phyloP scores from a whole-genome alignment of 2,329 filamentous ascomycete genomes.

The Zymoseptoria pseudotritici region DNA sequence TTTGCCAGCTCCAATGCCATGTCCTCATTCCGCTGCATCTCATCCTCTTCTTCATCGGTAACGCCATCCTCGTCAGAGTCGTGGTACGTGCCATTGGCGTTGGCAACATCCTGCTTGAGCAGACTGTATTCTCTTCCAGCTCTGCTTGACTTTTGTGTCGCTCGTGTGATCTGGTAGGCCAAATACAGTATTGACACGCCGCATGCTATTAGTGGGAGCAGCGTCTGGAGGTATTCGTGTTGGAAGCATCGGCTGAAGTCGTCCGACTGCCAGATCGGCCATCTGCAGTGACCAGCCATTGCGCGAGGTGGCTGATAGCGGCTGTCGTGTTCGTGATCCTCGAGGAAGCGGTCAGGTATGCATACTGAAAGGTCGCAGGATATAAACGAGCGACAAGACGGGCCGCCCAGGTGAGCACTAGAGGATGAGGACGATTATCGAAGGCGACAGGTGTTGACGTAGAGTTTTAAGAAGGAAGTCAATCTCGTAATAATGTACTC shows the following conservation, averaged over 20 bases:
- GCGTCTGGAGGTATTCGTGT: slow-evolving; percentile 66
- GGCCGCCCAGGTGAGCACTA: background rate
- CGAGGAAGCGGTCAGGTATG: background rate
- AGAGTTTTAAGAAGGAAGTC: background rate
- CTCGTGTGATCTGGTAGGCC: slow-evolving; percentile 49
- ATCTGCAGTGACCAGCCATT: slow-evolving; percentile 49
- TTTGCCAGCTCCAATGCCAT: slow-evolving; percentile 50
- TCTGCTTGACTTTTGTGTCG: slow-evolving; percentile 15
- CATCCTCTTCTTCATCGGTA: slow-evolving; percentile 41
- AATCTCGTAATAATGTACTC: background rate
- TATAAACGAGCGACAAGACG: background rate
- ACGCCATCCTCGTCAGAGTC: slow-evolving; percentile 18
- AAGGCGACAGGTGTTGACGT: background rate
- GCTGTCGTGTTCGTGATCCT: background rate
- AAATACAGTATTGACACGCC: slow-evolving; percentile 63
- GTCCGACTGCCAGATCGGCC: slow-evolving; percentile 53
- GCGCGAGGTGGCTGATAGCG: background rate
- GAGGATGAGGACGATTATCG: background rate
- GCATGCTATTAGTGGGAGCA: slow-evolving; percentile 69
- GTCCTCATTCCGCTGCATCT: slow-evolving; percentile 50
- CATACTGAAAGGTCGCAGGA: background rate
- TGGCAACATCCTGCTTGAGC: slow-evolving; percentile 32
- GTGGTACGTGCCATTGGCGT: slow-evolving; percentile 14
- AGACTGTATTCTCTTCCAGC: slow-evolving; percentile 48
- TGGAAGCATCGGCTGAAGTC: slow-evolving; percentile 58